These are phyloP conservation scores for Scedosporium apiospermum DNA, from an alignment of 2,329 filamentous ascomycete genomes.

Conservation along the genomic window DNA sequence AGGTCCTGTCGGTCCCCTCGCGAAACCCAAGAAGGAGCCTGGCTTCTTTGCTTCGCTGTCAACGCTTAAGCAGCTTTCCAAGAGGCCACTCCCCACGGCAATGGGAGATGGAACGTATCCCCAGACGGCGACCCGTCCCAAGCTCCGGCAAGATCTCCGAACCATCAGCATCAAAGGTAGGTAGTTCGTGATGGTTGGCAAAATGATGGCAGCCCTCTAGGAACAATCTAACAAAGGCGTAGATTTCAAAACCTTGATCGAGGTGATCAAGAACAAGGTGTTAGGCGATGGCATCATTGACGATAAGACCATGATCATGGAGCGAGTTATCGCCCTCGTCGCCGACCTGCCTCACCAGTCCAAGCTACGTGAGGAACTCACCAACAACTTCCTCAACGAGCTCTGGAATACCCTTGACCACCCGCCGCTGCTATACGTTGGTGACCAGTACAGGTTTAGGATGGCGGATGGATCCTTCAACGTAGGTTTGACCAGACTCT, in stretches of 20 bases:
- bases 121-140: conserved; percentile 34
- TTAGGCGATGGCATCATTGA: conserved; percentile 55
- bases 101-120: conserved; percentile 54
- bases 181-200: neutral
- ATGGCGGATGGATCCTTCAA: conserved; percentile 64
- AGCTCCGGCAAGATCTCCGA: conserved; percentile 47
- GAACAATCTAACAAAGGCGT: conserved; percentile 5
- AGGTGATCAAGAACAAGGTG: conserved; percentile 51
- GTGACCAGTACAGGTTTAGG: conserved; percentile 55
- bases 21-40: neutral
- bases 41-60: neutral
- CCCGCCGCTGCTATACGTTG: conserved; percentile 57
- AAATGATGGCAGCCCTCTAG: too few species aligned
- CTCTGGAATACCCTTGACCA: conserved; percentile 67
- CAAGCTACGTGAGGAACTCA: conserved; percentile 50
- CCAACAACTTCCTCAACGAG: conserved; percentile 56
- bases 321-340: conserved; percentile 61
- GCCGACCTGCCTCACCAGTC: conserved; percentile 54
- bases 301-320: conserved; percentile 72
- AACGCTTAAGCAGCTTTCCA: conserved; percentile 29
- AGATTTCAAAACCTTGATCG: conserved; percentile 54
- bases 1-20: neutral
- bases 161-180: conserved; percentile 38
- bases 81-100: conserved; percentile 53
- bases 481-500: conserved; percentile 21